These are phyloP conservation scores for Lodderomyces oxycetoniae DNA, from an alignment of 1,139 yeast genomes.

Conservation along the genomic window DNA sequence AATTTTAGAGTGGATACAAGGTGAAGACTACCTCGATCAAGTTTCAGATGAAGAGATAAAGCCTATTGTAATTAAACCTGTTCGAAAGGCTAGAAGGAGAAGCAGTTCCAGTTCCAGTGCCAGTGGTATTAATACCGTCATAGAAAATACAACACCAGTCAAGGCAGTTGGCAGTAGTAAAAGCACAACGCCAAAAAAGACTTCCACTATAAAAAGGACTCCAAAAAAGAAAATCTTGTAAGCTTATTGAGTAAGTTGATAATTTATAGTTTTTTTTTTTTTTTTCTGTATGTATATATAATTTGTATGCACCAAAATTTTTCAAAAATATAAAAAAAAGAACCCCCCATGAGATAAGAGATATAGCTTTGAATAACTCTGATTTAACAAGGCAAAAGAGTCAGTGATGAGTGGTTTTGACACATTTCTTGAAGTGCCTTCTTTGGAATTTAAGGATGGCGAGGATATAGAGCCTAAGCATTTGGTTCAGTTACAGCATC, in stretches of 20 bases:
- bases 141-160: slow-evolving; percentile 1
- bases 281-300: too few relatives aligned
- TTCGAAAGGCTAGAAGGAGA: slow-evolving; percentile 7
- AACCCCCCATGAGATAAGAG: too few relatives aligned
- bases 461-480: too few relatives aligned
- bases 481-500: slow-evolving; percentile 26
- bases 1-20: slow-evolving; percentile 59
- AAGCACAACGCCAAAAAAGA: slow-evolving; percentile 2
- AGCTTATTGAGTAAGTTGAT: too few relatives aligned
- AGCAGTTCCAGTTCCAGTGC: slow-evolving; percentile 7
- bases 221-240: slow-evolving; percentile 1
- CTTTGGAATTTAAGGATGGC: too few relatives aligned
- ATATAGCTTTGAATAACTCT: too few relatives aligned
- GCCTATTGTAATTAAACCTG: slow-evolving; percentile 13
- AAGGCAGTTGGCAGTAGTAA: slow-evolving; percentile 4
- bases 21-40: slow-evolving; percentile 22
- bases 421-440: too few relatives aligned
- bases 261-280: too few relatives aligned
- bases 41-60: slow-evolving; percentile 16
- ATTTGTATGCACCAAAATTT: too few relatives aligned
- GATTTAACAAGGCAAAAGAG: too few relatives aligned
- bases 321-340: too few relatives aligned
- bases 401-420: too few relatives aligned
- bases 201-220: not conserved
- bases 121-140: slow-evolving; percentile 6